phyloP scores from a whole-genome alignment of 2,329 filamentous ascomycete species.

The Xylaria sp. region DNA sequence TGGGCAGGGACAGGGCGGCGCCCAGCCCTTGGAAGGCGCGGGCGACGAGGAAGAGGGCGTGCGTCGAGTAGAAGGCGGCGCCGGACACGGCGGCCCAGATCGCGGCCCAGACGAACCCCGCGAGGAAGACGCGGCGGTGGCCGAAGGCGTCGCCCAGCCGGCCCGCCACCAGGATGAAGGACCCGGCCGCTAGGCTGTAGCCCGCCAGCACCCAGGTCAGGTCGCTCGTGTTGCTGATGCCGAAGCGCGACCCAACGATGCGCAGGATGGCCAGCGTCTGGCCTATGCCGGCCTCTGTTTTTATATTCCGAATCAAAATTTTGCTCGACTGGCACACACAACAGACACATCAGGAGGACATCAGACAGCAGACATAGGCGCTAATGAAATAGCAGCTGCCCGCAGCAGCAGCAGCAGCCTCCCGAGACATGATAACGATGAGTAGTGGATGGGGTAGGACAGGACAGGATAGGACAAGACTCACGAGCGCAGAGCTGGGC shows the following conservation, averaged over 20 bases:
- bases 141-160: conserved; percentile 62
- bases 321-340: too few species aligned
- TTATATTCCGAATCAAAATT: too few species aligned
- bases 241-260: conserved; percentile 52
- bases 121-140: conserved; percentile 56
- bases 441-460: too few species aligned
- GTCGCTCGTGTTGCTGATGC: conserved; percentile 45
- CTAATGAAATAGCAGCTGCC: background rate
- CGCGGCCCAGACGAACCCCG: conserved; percentile 58
- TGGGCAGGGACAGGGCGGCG: conserved; percentile 64
- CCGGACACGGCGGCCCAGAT: conserved; percentile 56
- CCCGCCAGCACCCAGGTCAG: conserved; percentile 61
- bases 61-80: conserved; percentile 42
- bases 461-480: conserved; percentile 19
- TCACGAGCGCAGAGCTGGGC: conserved; percentile 47
- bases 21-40: conserved; percentile 63
- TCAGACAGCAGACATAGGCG: conserved; percentile 2
- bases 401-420: too few species aligned
- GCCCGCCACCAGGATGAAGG: conserved; percentile 60
- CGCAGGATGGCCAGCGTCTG: conserved; percentile 51
- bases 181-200: conserved; percentile 58
- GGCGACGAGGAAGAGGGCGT: conserved; percentile 48
- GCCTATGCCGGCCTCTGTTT: conserved; percentile 47
- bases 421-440: too few species aligned
- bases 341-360: too few species aligned